Evolutionary conservation across 2,329 filamentous ascomycete species (phyloP).

Genomic region (Myriangium duriaei): DNA sequence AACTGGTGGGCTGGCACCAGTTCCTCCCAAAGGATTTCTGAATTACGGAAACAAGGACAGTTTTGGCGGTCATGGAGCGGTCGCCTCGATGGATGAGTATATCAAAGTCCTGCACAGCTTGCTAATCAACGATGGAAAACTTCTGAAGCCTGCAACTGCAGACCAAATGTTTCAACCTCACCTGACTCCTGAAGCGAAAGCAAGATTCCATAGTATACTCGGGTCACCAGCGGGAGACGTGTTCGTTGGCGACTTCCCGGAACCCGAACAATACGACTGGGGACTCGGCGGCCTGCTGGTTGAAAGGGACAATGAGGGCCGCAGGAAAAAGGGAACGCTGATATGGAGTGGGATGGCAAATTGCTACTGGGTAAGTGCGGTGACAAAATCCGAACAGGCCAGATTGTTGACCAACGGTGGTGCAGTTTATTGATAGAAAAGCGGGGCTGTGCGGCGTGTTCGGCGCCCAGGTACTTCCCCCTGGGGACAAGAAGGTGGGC

Average conservation of each 20-base stretch:
- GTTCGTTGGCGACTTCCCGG: conserved; percentile 23
- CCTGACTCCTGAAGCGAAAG: conserved; percentile 21
- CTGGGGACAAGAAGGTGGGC: conserved; percentile 27
- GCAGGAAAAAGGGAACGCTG: conserved; percentile 29
- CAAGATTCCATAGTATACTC: conserved; percentile 20
- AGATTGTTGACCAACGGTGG: not conserved
- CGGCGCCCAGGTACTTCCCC: conserved; percentile 31
- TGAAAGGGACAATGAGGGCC: conserved; percentile 24
- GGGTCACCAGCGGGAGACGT: conserved; percentile 19
- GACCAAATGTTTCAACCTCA: conserved; percentile 38
- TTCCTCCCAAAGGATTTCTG: conserved; percentile 12
- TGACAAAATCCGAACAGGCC: not conserved
- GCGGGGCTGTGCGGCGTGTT: conserved; percentile 31
- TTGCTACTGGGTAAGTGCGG: conserved; percentile 30
- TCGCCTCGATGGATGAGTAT: conserved; percentile 28
- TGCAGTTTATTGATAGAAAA: conserved; percentile 22
- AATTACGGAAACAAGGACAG: conserved; percentile 19
- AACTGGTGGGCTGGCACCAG: conserved; percentile 14
- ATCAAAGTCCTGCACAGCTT: conserved; percentile 35
- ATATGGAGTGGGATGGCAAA: conserved; percentile 37
- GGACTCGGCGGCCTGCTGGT: conserved; percentile 33
- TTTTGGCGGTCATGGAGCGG: conserved; percentile 23
- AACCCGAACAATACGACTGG: conserved; percentile 21
- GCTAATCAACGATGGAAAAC: conserved; percentile 35
- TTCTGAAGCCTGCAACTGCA: conserved; percentile 32